Evolutionary conservation across 2,329 filamentous ascomycete genomes (phyloP).

Genomic region (Aspergillus sp.): DNA sequence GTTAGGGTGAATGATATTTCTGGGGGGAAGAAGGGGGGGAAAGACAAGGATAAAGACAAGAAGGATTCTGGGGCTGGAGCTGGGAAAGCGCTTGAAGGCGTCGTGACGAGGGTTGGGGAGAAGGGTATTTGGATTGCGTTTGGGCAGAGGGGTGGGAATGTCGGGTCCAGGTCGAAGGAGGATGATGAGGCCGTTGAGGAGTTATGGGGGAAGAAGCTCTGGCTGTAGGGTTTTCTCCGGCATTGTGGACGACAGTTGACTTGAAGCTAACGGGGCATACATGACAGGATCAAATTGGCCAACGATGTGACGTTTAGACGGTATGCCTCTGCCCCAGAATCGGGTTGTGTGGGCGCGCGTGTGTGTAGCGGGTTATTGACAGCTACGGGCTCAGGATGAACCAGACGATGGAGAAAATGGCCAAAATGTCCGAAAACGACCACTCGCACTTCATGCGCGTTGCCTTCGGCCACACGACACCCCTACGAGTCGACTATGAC

Average conservation of each 20-base stretch:
- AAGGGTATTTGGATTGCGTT: conserved; percentile 39
- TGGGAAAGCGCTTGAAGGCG: conserved; percentile 34
- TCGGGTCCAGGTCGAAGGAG: conserved; percentile 26
- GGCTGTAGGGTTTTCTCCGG: conserved; percentile 46
- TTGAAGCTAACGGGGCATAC: background rate
- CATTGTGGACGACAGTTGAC: no score
- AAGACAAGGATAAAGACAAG: conserved; percentile 26
- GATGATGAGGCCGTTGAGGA: conserved; percentile 40
- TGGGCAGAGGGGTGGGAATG: conserved; percentile 27
- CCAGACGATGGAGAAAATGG: conserved; percentile 54
- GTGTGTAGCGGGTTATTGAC: no score
- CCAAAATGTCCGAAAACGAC: conserved; percentile 48
- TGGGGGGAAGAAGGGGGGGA: conserved; percentile 20
- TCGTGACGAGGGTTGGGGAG: conserved; percentile 39
- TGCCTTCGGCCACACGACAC: conserved; percentile 51
- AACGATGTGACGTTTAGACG: conserved; percentile 58
- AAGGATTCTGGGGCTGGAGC: conserved; percentile 20
- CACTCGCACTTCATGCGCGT: conserved; percentile 53
- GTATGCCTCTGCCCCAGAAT: no score
- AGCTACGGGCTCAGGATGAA: conserved; percentile 42
- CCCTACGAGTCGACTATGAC: conserved; percentile 43
- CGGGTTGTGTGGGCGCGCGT: no score
- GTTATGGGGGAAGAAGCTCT: conserved; percentile 50
- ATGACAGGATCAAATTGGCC: conserved; percentile 52
- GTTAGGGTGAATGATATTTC: conserved; percentile 36